Percentiles rank a stretch among this genome's conserved stretches.
phyloP scores from a whole-genome alignment of 495 filamentous ascomycete species.

The Penicillium bialowiezense region DNA sequence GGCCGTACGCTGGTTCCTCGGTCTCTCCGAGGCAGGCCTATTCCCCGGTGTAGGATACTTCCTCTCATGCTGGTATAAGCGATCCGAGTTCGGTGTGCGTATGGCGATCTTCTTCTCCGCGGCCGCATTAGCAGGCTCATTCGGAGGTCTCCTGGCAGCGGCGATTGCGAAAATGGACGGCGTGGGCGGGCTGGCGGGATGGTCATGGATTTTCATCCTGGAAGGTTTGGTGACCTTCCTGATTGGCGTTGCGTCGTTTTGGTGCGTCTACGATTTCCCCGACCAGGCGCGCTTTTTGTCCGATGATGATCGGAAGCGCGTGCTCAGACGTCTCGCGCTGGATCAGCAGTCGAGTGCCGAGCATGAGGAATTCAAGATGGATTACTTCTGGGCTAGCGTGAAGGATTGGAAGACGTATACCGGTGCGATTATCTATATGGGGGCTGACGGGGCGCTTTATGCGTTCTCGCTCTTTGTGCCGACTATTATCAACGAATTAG shows the following conservation, averaged over 20 bases:
- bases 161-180: constrained; percentile 64
- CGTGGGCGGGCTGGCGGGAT: constrained; percentile 61
- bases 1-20: constrained; percentile 83
- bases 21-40: constrained; percentile 78
- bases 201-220: constrained; percentile 78
- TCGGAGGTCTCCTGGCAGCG: constrained; percentile 57
- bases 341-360: constrained; percentile 78
- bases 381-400: constrained; percentile 71
- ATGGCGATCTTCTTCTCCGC: constrained; percentile 90
- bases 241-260: constrained; percentile 71
- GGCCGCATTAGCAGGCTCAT: constrained; percentile 79
- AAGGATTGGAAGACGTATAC: constrained; percentile 88
- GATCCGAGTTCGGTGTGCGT: constrained; percentile 72
- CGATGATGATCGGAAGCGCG: constrained; percentile 66
- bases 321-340: constrained; percentile 65
- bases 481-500: constrained; percentile 67
- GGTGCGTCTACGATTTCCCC: constrained; percentile 88
- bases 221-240: constrained; percentile 76
- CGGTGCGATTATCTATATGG: constrained; percentile 78
- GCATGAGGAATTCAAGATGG: constrained; percentile 75
- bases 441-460: constrained; percentile 68
- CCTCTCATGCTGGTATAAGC: constrained; percentile 83
- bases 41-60: constrained; percentile 90
- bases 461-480: constrained; percentile 90
- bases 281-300: constrained; percentile 77